Evolutionary conservation across 140 eudicot species (phyloP), one percentile per base, ranked within the genome.

Genomic region (Senecio squalidus): DNA sequence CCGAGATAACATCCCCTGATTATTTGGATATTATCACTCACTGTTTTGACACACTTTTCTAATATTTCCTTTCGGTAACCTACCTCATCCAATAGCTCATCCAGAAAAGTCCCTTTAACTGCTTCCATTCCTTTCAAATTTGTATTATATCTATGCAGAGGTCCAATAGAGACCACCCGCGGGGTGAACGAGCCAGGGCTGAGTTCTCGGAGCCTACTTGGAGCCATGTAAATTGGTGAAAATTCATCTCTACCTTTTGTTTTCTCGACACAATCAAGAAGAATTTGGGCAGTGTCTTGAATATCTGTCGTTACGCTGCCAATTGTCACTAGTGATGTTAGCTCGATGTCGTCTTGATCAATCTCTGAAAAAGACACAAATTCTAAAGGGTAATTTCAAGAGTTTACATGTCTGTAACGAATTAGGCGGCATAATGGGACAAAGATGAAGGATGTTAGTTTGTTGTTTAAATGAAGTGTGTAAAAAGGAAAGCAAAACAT

Each of bases 121-220:
- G 2, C 59, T 20, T 68, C 58, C 3, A 33, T 21, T 7, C 1
- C 28, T 4, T 29, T 15, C 27, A 57, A 11, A 25, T 31, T 34
- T 22, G 0, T 0, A 3, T 34, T 27, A 1, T 68, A 14, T 59
- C 4, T 44, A 36, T 68, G 73, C 3, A 68, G 38, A 44, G 73
- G 73, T 44, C 73, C 73, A 30, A 57, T 68, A 1, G 73, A 68
- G 49, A 68, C 49, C 0, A 56, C 28, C 4, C 20, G 17, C 0
- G 73, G 73, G 58, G 8, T 57, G 20, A 24, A 68, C 29, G 47
- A 48, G 2, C 1, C 33, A 11, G 25, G 25, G 22, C 47, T 68
- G 15, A 56, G 24, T 27, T 54, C 41, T 5, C 64, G 26, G 10
- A 22, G 28, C 0, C 10, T n/a, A n/a, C 25, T 24, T 1, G 53